Evolutionary conservation across 805 yeast genomes (phyloP).

Genomic region (Sungouiozyma ichnusensis): DNA sequence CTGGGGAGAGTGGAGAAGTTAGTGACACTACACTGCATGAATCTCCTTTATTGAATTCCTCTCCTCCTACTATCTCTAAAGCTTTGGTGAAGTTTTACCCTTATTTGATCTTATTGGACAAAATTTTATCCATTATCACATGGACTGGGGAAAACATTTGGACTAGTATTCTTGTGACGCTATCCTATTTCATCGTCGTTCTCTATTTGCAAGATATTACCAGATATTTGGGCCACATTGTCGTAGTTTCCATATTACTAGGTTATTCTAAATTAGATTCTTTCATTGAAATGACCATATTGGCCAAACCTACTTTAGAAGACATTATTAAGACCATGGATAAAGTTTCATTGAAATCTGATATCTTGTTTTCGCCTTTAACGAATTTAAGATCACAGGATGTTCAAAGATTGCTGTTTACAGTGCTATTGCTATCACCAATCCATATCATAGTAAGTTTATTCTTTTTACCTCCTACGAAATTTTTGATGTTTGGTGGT

Average conservation of each 20-base stretch:
- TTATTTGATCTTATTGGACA: conserved; percentile 65
- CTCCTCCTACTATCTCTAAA: conserved; percentile 86
- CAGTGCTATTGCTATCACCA: conserved; percentile 81
- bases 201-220: conserved; percentile 65
- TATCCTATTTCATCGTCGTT: conserved; percentile 43
- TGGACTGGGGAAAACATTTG: conserved; percentile 88
- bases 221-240: conserved; percentile 69
- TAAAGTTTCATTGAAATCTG: conserved; percentile 63
- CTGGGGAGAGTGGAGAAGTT: conserved; percentile 3
- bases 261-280: conserved; percentile 50
- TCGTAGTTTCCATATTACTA: conserved; percentile 48
- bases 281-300: conserved; percentile 38
- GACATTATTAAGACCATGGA: conserved; percentile 72
- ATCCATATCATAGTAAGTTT: conserved; percentile 60
- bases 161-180: conserved; percentile 49
- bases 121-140: conserved; percentile 59
- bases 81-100: conserved; percentile 80
- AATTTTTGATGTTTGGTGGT: conserved; percentile 49
- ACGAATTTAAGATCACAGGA: conserved; percentile 72
- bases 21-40: conserved; percentile 23
- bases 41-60: conserved; percentile 74
- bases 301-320: conserved; percentile 70
- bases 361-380: conserved; percentile 70
- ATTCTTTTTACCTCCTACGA: conserved; percentile 61
- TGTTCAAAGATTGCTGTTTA: conserved; percentile 66